phyloP scores from a whole-genome alignment of 805 yeast genomes.

The Candida silvatica region DNA sequence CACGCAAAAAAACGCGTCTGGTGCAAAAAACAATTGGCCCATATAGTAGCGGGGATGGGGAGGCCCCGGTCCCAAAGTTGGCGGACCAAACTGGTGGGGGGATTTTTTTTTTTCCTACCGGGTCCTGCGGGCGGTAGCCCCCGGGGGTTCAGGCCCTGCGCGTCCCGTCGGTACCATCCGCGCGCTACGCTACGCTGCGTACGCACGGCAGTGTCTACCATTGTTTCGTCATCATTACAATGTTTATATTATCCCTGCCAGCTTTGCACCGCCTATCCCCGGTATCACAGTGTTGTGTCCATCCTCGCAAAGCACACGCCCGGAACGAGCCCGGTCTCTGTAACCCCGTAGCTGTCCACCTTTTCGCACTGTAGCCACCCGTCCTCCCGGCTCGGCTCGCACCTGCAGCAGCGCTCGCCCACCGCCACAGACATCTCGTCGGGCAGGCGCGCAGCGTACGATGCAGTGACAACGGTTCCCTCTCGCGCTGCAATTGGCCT shows the following conservation, averaged over 20 bases:
- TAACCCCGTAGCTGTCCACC: neutral
- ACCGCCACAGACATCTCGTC: constrained; percentile 6
- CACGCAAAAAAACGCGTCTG: too few species aligned
- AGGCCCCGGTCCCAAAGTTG: too few species aligned
- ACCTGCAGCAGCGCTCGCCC: constrained; percentile 5
- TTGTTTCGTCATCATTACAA: neutral
- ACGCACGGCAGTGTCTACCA: too few species aligned
- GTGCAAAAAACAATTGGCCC: too few species aligned
- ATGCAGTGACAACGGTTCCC: constrained; percentile 3
- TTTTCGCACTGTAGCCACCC: constrained; percentile 8
- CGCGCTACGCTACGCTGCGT: too few species aligned
- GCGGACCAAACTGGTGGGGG: too few species aligned
- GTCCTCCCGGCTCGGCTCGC: constrained; percentile 4
- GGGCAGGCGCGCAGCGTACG: constrained; percentile 2
- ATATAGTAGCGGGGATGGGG: too few species aligned
- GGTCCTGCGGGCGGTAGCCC: too few species aligned
- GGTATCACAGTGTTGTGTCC: neutral
- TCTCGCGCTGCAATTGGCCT: too few species aligned
- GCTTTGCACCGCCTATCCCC: neutral
- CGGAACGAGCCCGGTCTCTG: constrained; percentile 7
- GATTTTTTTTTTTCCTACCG: neutral
- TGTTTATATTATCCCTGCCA: neutral
- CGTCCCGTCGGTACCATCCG: too few species aligned
- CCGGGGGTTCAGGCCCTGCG: too few species aligned
- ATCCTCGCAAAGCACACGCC: constrained; percentile 3